These are phyloP conservation scores for Sesbania bispinosa DNA, from an alignment of 306 rosid genomes.

Conservation along the genomic window DNA sequence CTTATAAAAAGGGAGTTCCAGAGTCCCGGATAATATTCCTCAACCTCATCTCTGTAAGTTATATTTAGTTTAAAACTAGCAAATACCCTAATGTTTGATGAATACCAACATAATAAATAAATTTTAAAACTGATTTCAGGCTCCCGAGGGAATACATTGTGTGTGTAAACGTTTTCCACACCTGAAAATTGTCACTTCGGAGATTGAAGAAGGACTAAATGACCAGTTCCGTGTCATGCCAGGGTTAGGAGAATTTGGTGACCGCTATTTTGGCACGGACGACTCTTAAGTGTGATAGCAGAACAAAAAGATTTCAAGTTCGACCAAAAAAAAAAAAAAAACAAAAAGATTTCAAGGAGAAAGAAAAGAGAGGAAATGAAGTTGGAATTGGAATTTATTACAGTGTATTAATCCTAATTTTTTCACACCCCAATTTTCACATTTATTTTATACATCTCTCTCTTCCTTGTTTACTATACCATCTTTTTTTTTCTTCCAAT, in stretches of 20 bases:
- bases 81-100: neutral
- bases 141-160: conserved; percentile 84
- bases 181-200: conserved; percentile 79
- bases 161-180: conserved; percentile 72
- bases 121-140: conserved; percentile 41
- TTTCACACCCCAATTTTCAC: too few relatives aligned
- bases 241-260: conserved; percentile 88
- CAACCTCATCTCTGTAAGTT: conserved; percentile 82
- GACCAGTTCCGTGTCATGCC: conserved; percentile 74
- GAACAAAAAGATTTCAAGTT: neutral
- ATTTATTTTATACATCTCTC: too few relatives aligned
- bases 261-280: conserved; percentile 90
- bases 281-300: conserved; percentile 17
- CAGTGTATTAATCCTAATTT: neutral
- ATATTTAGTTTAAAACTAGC: neutral
- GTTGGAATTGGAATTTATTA: neutral
- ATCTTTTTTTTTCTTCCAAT: too few relatives aligned
- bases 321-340: neutral
- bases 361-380: too few relatives aligned
- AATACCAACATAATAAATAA: neutral
- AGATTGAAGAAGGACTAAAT: conserved; percentile 69
- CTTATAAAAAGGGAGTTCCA: conserved; percentile 89
- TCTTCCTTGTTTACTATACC: too few relatives aligned
- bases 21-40: conserved; percentile 83
- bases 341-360: too few relatives aligned